Percentiles rank a stretch among this genome's conserved stretches.
These are phyloP conservation scores for Triticum monococcum DNA, from an alignment of 176 grass and related monocot species.

Conservation along the genomic window DNA sequence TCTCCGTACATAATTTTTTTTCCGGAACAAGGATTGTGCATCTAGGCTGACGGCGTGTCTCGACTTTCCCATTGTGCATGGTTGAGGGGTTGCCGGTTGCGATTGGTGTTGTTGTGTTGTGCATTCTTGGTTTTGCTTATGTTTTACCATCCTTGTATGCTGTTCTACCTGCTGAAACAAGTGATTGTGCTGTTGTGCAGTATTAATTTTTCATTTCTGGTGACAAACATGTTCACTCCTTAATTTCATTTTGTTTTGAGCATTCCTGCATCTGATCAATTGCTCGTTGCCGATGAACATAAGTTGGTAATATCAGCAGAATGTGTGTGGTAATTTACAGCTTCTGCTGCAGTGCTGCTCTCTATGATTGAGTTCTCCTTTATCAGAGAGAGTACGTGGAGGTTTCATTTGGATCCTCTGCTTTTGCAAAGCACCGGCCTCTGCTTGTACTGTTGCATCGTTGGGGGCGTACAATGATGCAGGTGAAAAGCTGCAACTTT, in stretches of 20 bases:
- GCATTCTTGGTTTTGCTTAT: background rate
- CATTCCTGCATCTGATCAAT: background rate
- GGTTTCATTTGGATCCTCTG: slow-evolving; percentile 22
- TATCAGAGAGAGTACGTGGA: background rate
- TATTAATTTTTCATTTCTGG: background rate
- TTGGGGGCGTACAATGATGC: slow-evolving; percentile 39
- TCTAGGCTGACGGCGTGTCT: slow-evolving; percentile 20
- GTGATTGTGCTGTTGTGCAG: background rate
- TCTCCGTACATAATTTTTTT: slow-evolving; percentile 37
- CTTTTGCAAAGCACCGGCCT: slow-evolving; percentile 33
- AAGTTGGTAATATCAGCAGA: too few relatives aligned
- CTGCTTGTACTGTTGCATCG: slow-evolving; percentile 19
- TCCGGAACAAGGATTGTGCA: background rate
- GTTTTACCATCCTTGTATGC: slow-evolving; percentile 1
- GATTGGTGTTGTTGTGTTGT: background rate
- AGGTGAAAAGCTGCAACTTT: slow-evolving; percentile 20
- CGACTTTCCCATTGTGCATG: background rate
- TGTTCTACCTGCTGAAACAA: slow-evolving; percentile 10
- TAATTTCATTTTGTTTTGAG: background rate
- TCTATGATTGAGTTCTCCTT: slow-evolving; percentile 37
- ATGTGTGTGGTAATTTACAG: background rate
- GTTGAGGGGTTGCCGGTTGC: background rate
- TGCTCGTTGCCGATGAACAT: background rate
- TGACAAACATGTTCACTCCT: background rate
- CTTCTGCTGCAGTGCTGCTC: background rate